Base-by-base conservation (phyloP, 2,329 filamentous ascomycete species). In the Mycocentrospora acerina region DNA sequence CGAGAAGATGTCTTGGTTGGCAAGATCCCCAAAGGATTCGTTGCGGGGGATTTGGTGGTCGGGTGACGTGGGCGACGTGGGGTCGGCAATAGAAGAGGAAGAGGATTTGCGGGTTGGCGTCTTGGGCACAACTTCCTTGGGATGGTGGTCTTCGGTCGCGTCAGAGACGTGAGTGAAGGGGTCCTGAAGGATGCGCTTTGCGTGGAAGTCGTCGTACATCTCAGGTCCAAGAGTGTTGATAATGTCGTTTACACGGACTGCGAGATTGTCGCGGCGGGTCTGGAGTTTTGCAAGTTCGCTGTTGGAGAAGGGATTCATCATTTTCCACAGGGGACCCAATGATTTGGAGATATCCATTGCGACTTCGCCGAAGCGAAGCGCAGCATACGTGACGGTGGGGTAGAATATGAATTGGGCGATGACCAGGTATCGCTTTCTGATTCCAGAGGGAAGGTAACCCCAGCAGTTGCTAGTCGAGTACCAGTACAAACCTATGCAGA, bases 311-410 rank as follows among this genome's bases (percentile, higher is more conserved):
- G 93, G 93, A 56, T 86, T 86, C 58, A 97, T 78, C 50, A 88
- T 93, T 24, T 96, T 76, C 30, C 95, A 75, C 8, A 98, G 79
- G 5, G 93, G 93, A 8, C 89, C 82, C 12, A 98, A 78, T 0
- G 91, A 97, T 70, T 97, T 98, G 72, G 93, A 75, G 39, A 98
- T 96, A 62, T 98, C 93, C 90, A 98, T 96, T 35, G 91, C 93
- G n/a, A 95, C 85, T 71, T 98, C 93, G 31, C 93, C 93, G 52
- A 97, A 95, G 9, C 93, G 85, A 35, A 98, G 82, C 6, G 93
- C 89, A 4, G 90, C 90, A 66, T 95, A 96, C 0, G 90, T 96
- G 55, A 96, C 86, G 16, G 83, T 79, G 5, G 90, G 86, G 74
- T 95, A 95, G 51, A 94, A 72, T 32, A 88, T 76, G 72, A 88